Evolutionary conservation across 139 green algal species (phyloP), one percentile per base, ranked within the genome.

Genomic region (Picocystis salinarum): DNA sequence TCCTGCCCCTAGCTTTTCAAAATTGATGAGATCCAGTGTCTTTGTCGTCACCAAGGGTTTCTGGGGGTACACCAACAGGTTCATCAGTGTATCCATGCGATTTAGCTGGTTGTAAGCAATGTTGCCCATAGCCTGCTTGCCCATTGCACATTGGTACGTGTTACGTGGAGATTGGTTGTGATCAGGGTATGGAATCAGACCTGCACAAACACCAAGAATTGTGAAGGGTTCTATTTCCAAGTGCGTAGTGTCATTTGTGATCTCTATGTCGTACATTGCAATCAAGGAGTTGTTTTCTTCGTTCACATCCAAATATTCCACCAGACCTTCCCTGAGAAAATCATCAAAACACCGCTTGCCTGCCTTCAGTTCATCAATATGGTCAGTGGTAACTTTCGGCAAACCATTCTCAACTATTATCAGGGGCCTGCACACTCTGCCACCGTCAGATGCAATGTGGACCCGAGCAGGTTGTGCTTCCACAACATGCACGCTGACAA

Each of bases 111-210:
- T 99, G 72, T 77, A 96, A 13, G 79, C 82, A 15, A 94, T 77
- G 55, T 91, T 92, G 44, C 88, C 88, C 88, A 99, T 99, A 10
- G 89, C 85, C 67, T 99, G 88, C 76, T 98, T 98, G 55, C 88
- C 88, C 88, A 53, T 52, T 18, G 39, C 49, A 23, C 26, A 33
- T 69, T 92, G 85, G 62, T 99, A 99, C 3, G 88, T 99, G 71
- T 99, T 98, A 28, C 88, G 66, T 4, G 88, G 88, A 6, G 76
- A 91, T 74, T 99, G 89, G 71, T 99, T 99, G 77, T 99, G 89
- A 64, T 99, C 81, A 0, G 89, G 85, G 74, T 78, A 99, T 29
- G 89, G 89, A 45, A 99, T 94, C 41, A 95, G 76, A 3, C 85
- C 85, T 5, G 83, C 80, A 40, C 93, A 85, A n/a, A 95, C 83